A percentile compares a stretch with the other conserved stretches of the same genome.
Evolutionary conservation across 73 alveolate species (phyloP).

Genomic region (Blepharisma japonicum): DNA sequence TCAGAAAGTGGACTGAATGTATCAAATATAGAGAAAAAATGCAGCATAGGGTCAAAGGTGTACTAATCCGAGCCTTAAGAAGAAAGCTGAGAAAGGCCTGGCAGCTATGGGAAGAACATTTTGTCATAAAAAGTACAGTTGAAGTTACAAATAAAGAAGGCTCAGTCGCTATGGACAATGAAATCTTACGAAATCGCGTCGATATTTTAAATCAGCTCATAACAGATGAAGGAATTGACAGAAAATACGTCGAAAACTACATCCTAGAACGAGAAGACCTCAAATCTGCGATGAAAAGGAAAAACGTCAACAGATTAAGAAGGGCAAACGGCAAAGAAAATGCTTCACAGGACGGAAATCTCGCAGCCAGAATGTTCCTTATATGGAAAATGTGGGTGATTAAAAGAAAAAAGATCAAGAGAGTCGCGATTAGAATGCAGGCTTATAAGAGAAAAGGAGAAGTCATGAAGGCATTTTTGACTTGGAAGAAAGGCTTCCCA

Average conservation of each 20-base stretch:
- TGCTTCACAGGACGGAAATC: conserved; percentile 6
- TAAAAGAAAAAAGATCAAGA: conserved; percentile 37
- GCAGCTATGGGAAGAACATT: neutral
- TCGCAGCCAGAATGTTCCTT: conserved; percentile 40
- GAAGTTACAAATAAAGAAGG: conserved; percentile 16
- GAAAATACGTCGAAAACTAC: conserved; percentile 14
- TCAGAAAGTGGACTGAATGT: neutral
- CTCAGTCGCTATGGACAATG: conserved; percentile 10
- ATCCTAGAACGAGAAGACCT: neutral
- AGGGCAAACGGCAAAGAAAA: neutral
- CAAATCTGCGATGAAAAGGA: conserved; percentile 15
- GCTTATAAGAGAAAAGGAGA: conserved; percentile 37
- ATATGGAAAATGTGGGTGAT: conserved; percentile 53
- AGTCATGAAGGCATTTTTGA: conserved; percentile 39
- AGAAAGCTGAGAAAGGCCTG: neutral
- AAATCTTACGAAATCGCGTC: neutral
- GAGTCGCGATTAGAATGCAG: conserved; percentile 25
- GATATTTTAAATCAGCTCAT: neutral
- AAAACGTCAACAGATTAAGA: neutral
- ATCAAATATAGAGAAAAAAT: neutral
- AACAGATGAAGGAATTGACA: conserved; percentile 26
- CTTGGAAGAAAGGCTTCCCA: conserved; percentile 38
- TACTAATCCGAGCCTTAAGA: neutral
- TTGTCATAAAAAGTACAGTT: neutral
- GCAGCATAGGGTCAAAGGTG: neutral